phyloP scores from a whole-genome alignment of 2,329 filamentous ascomycete species.

The Colletotrichum sublineola region DNA sequence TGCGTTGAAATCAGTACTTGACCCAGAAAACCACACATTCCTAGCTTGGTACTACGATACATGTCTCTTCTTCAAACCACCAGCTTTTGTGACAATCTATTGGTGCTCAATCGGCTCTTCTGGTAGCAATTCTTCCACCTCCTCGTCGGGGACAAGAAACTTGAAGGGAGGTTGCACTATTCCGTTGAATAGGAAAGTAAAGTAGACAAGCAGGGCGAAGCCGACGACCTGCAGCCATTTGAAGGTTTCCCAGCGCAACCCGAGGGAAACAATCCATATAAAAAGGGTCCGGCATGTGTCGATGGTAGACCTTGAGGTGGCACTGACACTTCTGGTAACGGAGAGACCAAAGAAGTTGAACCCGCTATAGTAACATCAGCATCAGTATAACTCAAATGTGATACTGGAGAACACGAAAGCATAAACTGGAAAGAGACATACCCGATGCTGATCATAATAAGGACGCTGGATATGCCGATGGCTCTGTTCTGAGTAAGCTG shows the following conservation, averaged over 20 bases:
- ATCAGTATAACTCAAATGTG: conserved; percentile 35
- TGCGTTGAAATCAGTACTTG: not conserved
- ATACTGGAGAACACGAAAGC: not conserved
- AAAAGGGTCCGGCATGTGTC: conserved; percentile 98
- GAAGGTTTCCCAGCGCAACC: conserved; percentile 96
- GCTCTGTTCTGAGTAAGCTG: conserved; percentile 80
- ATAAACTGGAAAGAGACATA: conserved; percentile 58
- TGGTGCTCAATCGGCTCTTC: conserved; percentile 87
- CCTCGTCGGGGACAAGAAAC: conserved; percentile 69
- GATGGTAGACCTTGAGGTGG: conserved; percentile 94
- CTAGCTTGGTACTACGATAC: not conserved
- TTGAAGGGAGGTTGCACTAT: conserved; percentile 86
- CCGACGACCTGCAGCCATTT: conserved; percentile 96
- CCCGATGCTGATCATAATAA: conserved; percentile 99
- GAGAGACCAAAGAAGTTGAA: conserved; percentile 99
- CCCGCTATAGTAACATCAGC: conserved; percentile 67
- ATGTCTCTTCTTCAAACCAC: not conserved
- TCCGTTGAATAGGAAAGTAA: conserved; percentile 96
- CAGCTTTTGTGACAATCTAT: not conserved
- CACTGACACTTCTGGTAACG: conserved; percentile 89
- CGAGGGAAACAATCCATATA: conserved; percentile 96
- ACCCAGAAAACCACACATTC: not conserved
- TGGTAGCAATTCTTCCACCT: conserved; percentile 76
- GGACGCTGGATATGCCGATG: conserved; percentile 81
- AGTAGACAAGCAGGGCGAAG: conserved; percentile 92